Percentiles rank a stretch among this genome's conserved stretches.
Evolutionary conservation across 2,329 filamentous ascomycete species (phyloP).

Genomic region (Metarhizium sp.): DNA sequence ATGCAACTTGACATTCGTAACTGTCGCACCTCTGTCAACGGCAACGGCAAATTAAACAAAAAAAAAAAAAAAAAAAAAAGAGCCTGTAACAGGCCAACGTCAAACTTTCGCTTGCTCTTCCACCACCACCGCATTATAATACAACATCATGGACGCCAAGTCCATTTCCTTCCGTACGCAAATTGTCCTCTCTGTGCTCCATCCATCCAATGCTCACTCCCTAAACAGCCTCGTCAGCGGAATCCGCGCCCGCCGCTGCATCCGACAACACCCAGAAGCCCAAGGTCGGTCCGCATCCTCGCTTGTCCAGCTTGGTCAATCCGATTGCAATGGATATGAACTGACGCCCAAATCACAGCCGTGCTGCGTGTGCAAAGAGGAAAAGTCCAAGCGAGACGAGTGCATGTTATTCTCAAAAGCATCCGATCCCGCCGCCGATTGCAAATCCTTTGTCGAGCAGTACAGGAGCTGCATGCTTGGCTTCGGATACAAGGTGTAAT

Average conservation of each 20-base stretch:
- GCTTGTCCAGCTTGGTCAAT: neutral
- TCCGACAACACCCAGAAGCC: slow-evolving; percentile 28
- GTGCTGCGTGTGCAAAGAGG: slow-evolving; percentile 95
- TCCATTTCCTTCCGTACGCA: slow-evolving; percentile 17
- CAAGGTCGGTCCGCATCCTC: slow-evolving; percentile 24
- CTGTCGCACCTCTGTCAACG: too few relatives aligned
- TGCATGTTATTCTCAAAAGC: slow-evolving; percentile 96
- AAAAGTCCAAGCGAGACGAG: slow-evolving; percentile 88
- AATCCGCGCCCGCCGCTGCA: slow-evolving; percentile 18
- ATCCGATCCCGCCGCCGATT: slow-evolving; percentile 74
- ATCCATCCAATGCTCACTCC: neutral
- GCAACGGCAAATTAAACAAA: too few relatives aligned
- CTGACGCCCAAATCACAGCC: slow-evolving; percentile 47
- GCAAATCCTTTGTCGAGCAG: slow-evolving; percentile 69
- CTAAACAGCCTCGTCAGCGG: slow-evolving; percentile 3
- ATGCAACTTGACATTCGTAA: neutral
- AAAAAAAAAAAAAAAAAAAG: too few relatives aligned
- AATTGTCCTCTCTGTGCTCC: neutral
- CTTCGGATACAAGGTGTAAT: slow-evolving; percentile 71
- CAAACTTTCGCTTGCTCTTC: neutral
- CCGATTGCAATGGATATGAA: neutral
- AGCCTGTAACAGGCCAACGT: neutral
- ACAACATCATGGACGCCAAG: slow-evolving; percentile 24
- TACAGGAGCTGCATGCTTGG: slow-evolving; percentile 91
- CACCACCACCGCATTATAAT: neutral